Percentiles rank a stretch among this genome's conserved stretches.
Conservation (phyloP, 2,329 filamentous ascomycete species). For the Pseudogymnoascus sp. region DNA sequence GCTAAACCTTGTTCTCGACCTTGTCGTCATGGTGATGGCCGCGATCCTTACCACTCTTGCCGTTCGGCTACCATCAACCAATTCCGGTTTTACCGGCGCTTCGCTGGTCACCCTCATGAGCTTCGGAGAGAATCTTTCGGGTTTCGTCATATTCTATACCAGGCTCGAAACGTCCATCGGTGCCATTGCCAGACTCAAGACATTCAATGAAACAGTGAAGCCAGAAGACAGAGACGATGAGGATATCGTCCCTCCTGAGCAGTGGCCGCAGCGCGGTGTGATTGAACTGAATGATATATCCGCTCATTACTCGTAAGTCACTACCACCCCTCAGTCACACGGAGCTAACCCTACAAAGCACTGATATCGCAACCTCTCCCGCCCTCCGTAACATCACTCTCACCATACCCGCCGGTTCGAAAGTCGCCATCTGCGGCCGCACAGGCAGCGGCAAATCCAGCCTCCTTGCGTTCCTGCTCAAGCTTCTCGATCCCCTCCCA, state of each 20-base stretch:
- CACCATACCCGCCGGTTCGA: slow-evolving; percentile 25
- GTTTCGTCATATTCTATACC: slow-evolving; percentile 12
- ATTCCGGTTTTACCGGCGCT: slow-evolving; percentile 16
- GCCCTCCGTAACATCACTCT: slow-evolving; percentile 26
- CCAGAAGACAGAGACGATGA: background rate
- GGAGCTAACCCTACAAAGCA: slow-evolving; percentile 11
- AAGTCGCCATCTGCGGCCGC: slow-evolving; percentile 28
- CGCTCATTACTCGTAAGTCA: slow-evolving; percentile 19
- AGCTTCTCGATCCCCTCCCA: slow-evolving; percentile 28
- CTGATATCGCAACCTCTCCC: slow-evolving; percentile 14
- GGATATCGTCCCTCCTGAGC: background rate
- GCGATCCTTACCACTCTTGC: slow-evolving; percentile 10
- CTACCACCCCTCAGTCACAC: background rate
- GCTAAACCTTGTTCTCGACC: slow-evolving; percentile 35
- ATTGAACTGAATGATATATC: slow-evolving; percentile 19
- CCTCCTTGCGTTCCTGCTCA: slow-evolving; percentile 32
- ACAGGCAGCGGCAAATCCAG: slow-evolving; percentile 35
- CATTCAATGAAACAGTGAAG: background rate
- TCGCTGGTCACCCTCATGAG: slow-evolving; percentile 17
- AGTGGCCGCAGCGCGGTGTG: slow-evolving; percentile 18
- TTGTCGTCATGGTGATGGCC: slow-evolving; percentile 17
- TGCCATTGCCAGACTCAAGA: slow-evolving; percentile 2
- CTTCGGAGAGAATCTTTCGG: slow-evolving; percentile 15
- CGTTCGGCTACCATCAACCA: background rate
- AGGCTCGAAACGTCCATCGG: background rate